phyloP scores from a whole-genome alignment of 331 rosid genomes.

The Rosa hybrid region DNA sequence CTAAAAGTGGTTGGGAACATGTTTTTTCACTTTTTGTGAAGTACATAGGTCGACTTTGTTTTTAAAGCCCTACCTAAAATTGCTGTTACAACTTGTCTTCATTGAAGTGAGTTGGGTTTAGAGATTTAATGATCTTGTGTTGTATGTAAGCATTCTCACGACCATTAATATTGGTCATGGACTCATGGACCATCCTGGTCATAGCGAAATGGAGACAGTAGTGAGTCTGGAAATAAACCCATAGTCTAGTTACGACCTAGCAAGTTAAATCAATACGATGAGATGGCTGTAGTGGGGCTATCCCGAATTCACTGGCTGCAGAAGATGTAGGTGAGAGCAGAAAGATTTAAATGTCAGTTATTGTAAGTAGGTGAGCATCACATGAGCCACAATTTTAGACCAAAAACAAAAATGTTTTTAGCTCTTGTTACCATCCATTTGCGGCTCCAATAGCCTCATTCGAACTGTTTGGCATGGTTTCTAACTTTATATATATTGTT shows the following conservation, averaged over 20 bases:
- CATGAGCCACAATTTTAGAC: slow-evolving; percentile 51
- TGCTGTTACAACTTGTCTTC: slow-evolving; percentile 9
- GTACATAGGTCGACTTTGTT: slow-evolving; percentile 22
- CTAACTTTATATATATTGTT: neutral
- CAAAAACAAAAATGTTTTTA: slow-evolving; percentile 7
- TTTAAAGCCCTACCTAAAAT: slow-evolving; percentile 26
- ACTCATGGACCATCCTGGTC: slow-evolving; percentile 19
- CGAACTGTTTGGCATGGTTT: neutral
- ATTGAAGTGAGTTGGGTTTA: slow-evolving; percentile 14
- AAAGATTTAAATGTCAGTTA: slow-evolving; percentile 57
- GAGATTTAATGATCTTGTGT: neutral
- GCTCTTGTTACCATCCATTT: slow-evolving; percentile 13
- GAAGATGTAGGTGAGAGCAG: slow-evolving; percentile 38
- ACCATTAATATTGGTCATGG: slow-evolving; percentile 21
- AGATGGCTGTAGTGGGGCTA: slow-evolving; percentile 16
- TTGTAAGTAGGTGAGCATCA: slow-evolving; percentile 62
- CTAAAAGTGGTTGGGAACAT: slow-evolving; percentile 35
- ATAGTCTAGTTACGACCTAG: neutral
- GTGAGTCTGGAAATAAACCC: neutral
- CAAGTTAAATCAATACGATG: neutral
- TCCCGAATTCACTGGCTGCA: slow-evolving; percentile 6
- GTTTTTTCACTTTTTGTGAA: slow-evolving; percentile 16
- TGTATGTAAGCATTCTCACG: slow-evolving; percentile 21
- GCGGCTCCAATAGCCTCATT: neutral
- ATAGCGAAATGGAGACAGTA: neutral